Conservation (phyloP, 169 alveolate species). For the Miamiensis avidus region DNA sequence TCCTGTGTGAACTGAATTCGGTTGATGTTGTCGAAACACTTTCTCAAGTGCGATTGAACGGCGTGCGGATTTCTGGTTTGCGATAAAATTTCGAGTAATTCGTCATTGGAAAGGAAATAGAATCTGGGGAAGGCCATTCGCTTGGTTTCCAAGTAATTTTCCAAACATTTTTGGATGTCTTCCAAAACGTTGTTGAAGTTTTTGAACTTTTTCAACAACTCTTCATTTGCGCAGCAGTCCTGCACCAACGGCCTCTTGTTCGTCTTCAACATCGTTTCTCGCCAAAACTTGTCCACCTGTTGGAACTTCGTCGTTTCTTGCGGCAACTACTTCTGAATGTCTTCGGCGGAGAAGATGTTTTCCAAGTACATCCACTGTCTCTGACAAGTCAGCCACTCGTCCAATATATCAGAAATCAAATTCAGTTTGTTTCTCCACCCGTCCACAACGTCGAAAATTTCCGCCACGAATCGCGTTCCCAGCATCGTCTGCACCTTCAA, state of each 20-base stretch:
- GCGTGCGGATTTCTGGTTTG: constrained; percentile 88
- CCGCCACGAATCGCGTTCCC: constrained; percentile 87
- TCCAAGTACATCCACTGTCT: constrained; percentile 91
- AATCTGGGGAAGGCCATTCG: constrained; percentile 91
- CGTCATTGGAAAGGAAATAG: constrained; percentile 90
- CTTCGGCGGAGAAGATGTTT: constrained; percentile 93
- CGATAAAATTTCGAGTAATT: constrained; percentile 83
- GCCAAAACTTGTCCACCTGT: constrained; percentile 91
- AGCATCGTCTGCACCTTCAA: constrained; percentile 87
- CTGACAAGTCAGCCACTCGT: constrained; percentile 90
- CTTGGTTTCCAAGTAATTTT: constrained; percentile 87
- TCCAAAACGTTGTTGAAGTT: constrained; percentile 79
- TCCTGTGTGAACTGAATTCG: constrained; percentile 76
- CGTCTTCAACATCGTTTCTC: constrained; percentile 86
- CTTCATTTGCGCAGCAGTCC: constrained; percentile 78
- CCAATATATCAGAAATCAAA: constrained; percentile 87
- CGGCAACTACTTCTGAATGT: constrained; percentile 90
- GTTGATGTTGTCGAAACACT: constrained; percentile 89
- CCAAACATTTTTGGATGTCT: constrained; percentile 84
- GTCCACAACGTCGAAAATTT: constrained; percentile 86
- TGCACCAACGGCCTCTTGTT: constrained; percentile 70
- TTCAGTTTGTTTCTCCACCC: constrained; percentile 90
- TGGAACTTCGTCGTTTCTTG: constrained; percentile 87
- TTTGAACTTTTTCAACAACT: constrained; percentile 72
- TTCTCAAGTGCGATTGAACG: constrained; percentile 87